Evolutionary conservation across 768 basidiomycete genomes (phyloP).

Genomic region (Terana coerulea): DNA sequence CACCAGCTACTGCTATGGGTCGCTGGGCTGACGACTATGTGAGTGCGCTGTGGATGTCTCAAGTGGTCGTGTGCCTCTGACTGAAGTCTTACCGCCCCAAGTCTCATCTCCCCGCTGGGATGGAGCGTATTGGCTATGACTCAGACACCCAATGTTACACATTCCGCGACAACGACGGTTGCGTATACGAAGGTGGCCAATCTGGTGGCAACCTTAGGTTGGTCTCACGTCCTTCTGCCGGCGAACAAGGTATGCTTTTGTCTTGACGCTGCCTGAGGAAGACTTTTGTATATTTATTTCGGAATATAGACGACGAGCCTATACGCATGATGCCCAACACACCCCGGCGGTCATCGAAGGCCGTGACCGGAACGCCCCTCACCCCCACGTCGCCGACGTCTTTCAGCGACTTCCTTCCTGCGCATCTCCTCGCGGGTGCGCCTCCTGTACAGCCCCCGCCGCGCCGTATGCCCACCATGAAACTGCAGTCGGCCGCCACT

Average conservation of each 20-base stretch:
- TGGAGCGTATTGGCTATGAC: constrained; percentile 73
- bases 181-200: constrained; percentile 51
- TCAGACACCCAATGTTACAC: constrained; percentile 63
- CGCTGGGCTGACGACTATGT: constrained; percentile 37
- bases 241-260: neutral
- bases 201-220: constrained; percentile 32
- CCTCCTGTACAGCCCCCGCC: constrained; percentile 2
- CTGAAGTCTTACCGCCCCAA: constrained; percentile 10
- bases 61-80: neutral
- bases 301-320: constrained; percentile 10
- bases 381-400: constrained; percentile 3
- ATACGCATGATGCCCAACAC: constrained; percentile 12
- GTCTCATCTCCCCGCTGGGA: constrained; percentile 47
- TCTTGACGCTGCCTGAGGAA: neutral
- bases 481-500: neutral
- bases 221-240: constrained; percentile 3
- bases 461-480: neutral
- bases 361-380: neutral
- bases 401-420: constrained; percentile 11
- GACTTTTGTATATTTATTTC: neutral
- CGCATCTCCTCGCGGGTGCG: constrained; percentile 8
- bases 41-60: constrained; percentile 5
- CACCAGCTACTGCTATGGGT: constrained; percentile 24
- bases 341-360: neutral
- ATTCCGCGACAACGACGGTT: constrained; percentile 56